Evolutionary conservation across 805 yeast genomes (phyloP), one percentile per base, ranked within the genome.

Genomic region (Saturnispora sekii): DNA sequence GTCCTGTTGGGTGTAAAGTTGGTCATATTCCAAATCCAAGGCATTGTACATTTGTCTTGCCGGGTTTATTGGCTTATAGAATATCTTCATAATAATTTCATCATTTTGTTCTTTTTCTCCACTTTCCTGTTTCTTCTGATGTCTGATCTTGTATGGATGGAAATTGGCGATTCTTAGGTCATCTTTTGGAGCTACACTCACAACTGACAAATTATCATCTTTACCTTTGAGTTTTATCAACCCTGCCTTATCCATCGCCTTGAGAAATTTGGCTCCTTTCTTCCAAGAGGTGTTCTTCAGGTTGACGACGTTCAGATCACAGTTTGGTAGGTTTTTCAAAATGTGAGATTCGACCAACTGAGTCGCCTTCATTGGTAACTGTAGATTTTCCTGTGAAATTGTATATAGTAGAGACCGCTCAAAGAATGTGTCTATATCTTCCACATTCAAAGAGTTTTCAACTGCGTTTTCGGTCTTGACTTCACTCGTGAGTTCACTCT

Each of bases 201-300:
- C 66, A 16, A 90, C 67, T 0, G 74, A 70, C 26, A 88, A 65
- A 55, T 84, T 94, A 47, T 89, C 96, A 33, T 81, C 93, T 56
- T 86, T 84, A 7, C 95, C 97, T 53, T 88, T 86, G 21, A 81
- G 60, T 46, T 77, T 78, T 17, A 93, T 49, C 45, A 80, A 74
- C 1, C 77, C 77, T 37, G 72, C 70, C 59, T 87, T 90, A 52
- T 85, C 96, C 80, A 89, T 86, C 6, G 84, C 79, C 57, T 87
- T 90, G 44, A 90, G 64, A 56, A 81, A 87, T 60, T 88, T 89
- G 11, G 88, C 74, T 4, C 90, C 77, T 57, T 90, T 90, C 61
- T 84, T 88, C 95, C 95, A 90, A 3, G 88, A 76, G 0, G 96
- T 79, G 56, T 78, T 82, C 61, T 88, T 89, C 47, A 84, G 73